These are phyloP conservation scores for Cyclotella kingstonii DNA, from an alignment of 108 stramenopile genomes.

Conservation along the genomic window DNA sequence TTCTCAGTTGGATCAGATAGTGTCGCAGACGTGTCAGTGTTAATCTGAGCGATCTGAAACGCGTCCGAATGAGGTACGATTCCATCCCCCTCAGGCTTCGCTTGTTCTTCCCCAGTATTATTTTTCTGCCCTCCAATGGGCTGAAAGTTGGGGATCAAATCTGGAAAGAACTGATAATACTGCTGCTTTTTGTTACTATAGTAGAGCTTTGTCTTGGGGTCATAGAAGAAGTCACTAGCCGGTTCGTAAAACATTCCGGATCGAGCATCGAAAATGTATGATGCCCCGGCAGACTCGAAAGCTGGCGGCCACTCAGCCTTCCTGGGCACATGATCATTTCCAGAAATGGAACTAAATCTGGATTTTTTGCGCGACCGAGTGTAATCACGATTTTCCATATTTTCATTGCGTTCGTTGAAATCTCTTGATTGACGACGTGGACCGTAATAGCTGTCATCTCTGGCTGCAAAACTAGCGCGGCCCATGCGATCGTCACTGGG, in stretches of 20 bases:
- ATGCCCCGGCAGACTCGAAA: conserved; percentile 65
- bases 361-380: conserved; percentile 2
- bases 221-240: conserved; percentile 76
- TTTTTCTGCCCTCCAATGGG: conserved; percentile 17
- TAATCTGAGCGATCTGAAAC: not conserved
- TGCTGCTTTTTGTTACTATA: conserved; percentile 57
- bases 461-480: not conserved
- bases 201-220: conserved; percentile 82
- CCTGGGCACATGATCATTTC: not conserved
- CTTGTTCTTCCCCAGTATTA: not conserved
- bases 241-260: conserved; percentile 84
- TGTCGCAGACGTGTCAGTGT: no score
- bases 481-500: conserved; percentile 3
- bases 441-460: conserved; percentile 12
- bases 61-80: not conserved
- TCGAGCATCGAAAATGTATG: conserved; percentile 70
- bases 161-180: conserved; percentile 57
- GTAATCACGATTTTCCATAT: no score
- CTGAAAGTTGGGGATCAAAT: conserved; percentile 26
- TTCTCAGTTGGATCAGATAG: no score
- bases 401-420: conserved; percentile 4
- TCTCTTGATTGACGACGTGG: conserved; percentile 1
- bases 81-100: not conserved
- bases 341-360: no score
- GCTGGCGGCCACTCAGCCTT: conserved; percentile 70